These are phyloP conservation scores for Aspergillus calidoustus DNA, from an alignment of 2,329 filamentous ascomycete species.

Conservation along the genomic window DNA sequence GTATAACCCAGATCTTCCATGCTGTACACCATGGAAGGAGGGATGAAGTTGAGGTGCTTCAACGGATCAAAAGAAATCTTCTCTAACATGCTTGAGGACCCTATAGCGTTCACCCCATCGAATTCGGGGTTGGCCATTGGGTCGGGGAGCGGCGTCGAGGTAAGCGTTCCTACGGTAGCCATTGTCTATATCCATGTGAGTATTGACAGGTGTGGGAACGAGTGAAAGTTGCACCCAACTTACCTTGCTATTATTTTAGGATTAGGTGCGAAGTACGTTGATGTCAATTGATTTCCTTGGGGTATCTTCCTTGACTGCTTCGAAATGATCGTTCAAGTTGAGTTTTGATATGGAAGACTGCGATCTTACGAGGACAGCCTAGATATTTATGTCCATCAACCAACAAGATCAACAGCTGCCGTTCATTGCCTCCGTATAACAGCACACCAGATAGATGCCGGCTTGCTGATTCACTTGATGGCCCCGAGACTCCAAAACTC, in stretches of 20 bases:
- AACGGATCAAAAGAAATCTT: constrained; percentile 54
- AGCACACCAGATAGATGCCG: background rate
- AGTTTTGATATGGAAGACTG: background rate
- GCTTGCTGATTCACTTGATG: constrained; percentile 1
- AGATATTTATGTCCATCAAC: constrained; percentile 6
- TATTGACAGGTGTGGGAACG: background rate
- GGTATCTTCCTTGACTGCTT: background rate
- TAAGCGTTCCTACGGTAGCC: constrained; percentile 9
- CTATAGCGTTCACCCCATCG: background rate
- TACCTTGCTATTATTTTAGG: background rate
- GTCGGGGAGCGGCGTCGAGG: background rate
- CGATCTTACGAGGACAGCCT: background rate
- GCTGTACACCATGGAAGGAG: constrained; percentile 57
- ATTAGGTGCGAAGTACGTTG: background rate
- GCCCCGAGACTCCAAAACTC: background rate
- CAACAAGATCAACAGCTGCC: background rate
- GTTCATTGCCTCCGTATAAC: background rate
- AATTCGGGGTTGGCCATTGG: background rate
- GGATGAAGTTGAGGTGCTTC: constrained; percentile 60
- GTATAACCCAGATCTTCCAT: constrained; percentile 67
- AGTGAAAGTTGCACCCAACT: background rate
- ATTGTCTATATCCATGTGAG: constrained; percentile 3
- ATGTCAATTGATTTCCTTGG: background rate
- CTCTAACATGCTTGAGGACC: background rate
- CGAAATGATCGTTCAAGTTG: background rate